These are phyloP conservation scores for Isatis lusitanica DNA, from an alignment of 441 rosid genomes.

Conservation along the genomic window DNA sequence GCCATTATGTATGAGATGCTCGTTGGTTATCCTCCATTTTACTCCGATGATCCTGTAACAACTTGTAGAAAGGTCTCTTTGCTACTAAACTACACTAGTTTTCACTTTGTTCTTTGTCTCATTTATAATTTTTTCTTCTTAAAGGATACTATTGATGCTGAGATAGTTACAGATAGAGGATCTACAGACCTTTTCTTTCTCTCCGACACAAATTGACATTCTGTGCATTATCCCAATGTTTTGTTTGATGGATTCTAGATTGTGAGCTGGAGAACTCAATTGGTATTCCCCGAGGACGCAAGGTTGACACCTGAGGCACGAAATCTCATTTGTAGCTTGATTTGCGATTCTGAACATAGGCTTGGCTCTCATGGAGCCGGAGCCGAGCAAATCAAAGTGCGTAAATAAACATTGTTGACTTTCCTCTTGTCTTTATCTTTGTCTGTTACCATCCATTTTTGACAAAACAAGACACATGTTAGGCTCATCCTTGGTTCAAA, in stretches of 20 bases:
- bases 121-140: background rate
- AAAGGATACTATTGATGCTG: background rate
- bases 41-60: constrained; percentile 87
- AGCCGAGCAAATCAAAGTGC: constrained; percentile 74
- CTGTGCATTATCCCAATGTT: constrained; percentile 5
- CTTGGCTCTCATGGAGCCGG: constrained; percentile 77
- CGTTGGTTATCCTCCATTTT: constrained; percentile 96
- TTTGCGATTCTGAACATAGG: constrained; percentile 88
- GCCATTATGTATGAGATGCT: constrained; percentile 99
- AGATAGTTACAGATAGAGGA: background rate
- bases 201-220: constrained; percentile 7
- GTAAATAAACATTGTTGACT: constrained; percentile 6
- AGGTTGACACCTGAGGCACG: constrained; percentile 83
- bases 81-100: constrained; percentile 3
- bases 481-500: constrained; percentile 97
- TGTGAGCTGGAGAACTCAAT: constrained; percentile 87
- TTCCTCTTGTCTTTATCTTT: background rate
- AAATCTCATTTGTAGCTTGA: constrained; percentile 78
- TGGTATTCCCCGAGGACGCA: constrained; percentile 80
- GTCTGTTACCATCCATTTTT: constrained; percentile 2
- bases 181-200: background rate
- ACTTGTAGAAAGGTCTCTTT: constrained; percentile 88
- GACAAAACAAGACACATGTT: constrained; percentile 23
- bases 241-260: constrained; percentile 46
- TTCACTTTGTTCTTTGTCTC: background rate